A percentile compares a stretch with the other conserved stretches of the same genome.
phyloP scores from a whole-genome alignment of 2,329 filamentous ascomycete species.

The Ophiostoma sp. region DNA sequence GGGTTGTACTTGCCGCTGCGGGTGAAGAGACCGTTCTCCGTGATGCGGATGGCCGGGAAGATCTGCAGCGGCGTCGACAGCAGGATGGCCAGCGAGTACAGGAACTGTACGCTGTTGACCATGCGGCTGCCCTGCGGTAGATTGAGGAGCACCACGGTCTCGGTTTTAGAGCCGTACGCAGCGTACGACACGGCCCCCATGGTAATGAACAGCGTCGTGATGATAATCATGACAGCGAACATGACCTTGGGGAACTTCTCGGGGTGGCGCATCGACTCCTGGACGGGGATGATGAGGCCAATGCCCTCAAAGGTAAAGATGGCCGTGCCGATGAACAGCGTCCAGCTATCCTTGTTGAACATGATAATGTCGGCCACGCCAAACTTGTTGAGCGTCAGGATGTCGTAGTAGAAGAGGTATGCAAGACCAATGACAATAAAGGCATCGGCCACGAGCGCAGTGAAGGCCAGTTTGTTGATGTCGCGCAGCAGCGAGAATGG shows the following conservation, averaged over 20 bases:
- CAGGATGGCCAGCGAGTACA: conserved; percentile 97
- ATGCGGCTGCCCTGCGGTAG: conserved; percentile 93
- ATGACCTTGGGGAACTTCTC: conserved; percentile 88
- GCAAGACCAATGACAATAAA: conserved; percentile 92
- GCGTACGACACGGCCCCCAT: conserved; percentile 95
- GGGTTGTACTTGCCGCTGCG: conserved; percentile 96
- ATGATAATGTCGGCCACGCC: conserved; percentile 82
- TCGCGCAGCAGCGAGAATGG: conserved; percentile 92
- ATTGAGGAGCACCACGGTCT: conserved; percentile 95
- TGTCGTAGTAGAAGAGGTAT: conserved; percentile 94
- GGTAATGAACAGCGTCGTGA: conserved; percentile 84
- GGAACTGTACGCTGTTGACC: conserved; percentile 92
- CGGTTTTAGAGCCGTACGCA: conserved; percentile 90
- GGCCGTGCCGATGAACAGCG: conserved; percentile 95
- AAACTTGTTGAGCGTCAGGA: conserved; percentile 74
- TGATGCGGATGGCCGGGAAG: conserved; percentile 96
- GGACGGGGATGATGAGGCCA: conserved; percentile 95
- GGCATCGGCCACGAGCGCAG: conserved; percentile 86
- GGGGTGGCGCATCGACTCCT: conserved; percentile 92
- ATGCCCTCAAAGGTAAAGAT: conserved; percentile 99
- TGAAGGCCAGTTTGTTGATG: conserved; percentile 95
- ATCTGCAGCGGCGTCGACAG: conserved; percentile 94
- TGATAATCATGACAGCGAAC: conserved; percentile 88
- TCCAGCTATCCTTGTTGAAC: conserved; percentile 93
- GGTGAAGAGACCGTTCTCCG: conserved; percentile 90